Conservation (phyloP, 139 green algal species). For the Micractinium conductrix region DNA sequence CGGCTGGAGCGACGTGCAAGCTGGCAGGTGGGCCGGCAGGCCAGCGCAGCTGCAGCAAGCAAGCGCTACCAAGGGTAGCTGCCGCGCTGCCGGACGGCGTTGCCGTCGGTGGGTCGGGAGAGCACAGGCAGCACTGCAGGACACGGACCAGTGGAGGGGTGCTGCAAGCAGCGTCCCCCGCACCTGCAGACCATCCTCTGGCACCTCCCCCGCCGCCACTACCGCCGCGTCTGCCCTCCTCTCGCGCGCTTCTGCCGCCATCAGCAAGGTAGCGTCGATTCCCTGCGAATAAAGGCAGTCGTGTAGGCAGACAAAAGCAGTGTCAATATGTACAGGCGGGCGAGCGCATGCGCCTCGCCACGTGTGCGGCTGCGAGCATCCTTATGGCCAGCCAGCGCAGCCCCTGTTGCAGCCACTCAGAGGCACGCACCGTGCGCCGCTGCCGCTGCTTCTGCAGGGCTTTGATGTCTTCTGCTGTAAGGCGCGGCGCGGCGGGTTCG, state of each 20-base stretch:
- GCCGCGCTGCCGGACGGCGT: no score
- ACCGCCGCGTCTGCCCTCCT: not conserved
- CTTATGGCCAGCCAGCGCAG: not conserved
- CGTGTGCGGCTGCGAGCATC: not conserved
- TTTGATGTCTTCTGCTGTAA: constrained; percentile 60
- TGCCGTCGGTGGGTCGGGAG: no score
- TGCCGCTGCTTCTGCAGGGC: constrained; percentile 72
- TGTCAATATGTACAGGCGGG: not conserved
- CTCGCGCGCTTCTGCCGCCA: not conserved
- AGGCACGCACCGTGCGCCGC: constrained; percentile 38
- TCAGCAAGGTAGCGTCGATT: constrained; percentile 45
- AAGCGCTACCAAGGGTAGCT: no score
- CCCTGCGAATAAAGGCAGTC: constrained; percentile 30
- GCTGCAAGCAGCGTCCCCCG: no score
- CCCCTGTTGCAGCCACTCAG: not conserved
- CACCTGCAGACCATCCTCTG: constrained; percentile 39
- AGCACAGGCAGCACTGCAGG: no score
- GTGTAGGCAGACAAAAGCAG: not conserved
- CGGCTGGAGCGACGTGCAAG: no score
- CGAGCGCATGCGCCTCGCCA: not conserved
- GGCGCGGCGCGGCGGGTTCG: not conserved
- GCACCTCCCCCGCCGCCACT: not conserved
- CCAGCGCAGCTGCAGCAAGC: no score
- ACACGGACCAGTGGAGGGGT: no score
- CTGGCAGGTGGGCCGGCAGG: no score